These are phyloP conservation scores for Xylaria digitata DNA, from an alignment of 2,329 filamentous ascomycete genomes.

Conservation along the genomic window DNA sequence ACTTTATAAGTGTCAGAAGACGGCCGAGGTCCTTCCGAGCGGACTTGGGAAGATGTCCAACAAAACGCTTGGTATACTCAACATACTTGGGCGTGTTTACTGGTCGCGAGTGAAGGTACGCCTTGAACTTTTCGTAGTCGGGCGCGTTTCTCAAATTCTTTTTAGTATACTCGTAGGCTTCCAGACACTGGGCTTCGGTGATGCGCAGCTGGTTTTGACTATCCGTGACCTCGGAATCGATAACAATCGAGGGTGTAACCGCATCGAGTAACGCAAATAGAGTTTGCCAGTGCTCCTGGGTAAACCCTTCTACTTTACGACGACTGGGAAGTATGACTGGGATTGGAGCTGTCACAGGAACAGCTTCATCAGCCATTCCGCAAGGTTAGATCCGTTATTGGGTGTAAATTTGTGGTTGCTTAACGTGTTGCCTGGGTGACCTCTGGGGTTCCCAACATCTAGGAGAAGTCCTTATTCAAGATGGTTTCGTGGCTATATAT, in stretches of 20 bases:
- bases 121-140: conserved; percentile 58
- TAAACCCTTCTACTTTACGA: conserved; percentile 40
- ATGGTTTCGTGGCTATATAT: not conserved
- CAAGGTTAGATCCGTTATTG: not conserved
- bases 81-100: conserved; percentile 65
- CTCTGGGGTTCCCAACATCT: not conserved
- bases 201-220: conserved; percentile 57
- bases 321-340: conserved; percentile 41
- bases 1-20: conserved; percentile 58
- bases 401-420: not conserved
- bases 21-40: conserved; percentile 53
- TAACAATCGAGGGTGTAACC: conserved; percentile 69
- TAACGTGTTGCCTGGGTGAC: not conserved
- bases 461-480: not conserved
- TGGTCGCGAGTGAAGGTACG: conserved; percentile 65
- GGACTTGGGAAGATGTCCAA: conserved; percentile 52
- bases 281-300: conserved; percentile 63
- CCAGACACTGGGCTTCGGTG: conserved; percentile 62
- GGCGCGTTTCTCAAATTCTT: conserved; percentile 54
- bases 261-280: conserved; percentile 67
- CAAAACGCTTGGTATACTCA: conserved; percentile 58
- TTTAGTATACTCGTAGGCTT: conserved; percentile 55
- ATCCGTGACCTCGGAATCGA: conserved; percentile 55
- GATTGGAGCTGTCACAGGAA: conserved; percentile 38
- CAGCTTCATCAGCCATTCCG: conserved; percentile 38